Conservation (phyloP, 2,329 filamentous ascomycete genomes). For the Penicillium brasilianum region DNA sequence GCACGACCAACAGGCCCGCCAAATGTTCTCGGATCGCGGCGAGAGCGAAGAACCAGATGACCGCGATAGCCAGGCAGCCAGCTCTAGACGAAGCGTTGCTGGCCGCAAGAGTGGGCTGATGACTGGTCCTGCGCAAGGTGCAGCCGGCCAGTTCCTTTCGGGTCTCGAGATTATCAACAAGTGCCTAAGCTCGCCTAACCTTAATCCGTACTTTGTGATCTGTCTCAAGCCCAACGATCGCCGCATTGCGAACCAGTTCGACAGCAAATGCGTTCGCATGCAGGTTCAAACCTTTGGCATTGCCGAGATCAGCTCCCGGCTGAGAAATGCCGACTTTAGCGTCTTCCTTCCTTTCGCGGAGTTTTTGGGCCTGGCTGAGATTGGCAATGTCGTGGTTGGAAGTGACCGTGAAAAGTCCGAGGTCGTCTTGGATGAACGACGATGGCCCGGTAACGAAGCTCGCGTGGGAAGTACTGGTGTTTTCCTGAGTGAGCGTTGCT, state of each 20-base stretch:
- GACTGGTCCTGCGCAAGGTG: conserved; percentile 69
- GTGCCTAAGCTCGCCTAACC: conserved; percentile 77
- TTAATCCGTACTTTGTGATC: conserved; percentile 95
- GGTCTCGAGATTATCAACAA: conserved; percentile 90
- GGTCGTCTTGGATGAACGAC: conserved; percentile 86
- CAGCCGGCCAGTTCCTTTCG: conserved; percentile 87
- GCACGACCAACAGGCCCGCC: conserved; percentile 59
- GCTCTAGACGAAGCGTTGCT: conserved; percentile 32
- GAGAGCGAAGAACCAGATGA: conserved; percentile 50
- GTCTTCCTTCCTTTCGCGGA: conserved; percentile 95
- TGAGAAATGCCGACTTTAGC: conserved; percentile 93
- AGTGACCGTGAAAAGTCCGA: conserved; percentile 92
- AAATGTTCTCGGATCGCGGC: conserved; percentile 36
- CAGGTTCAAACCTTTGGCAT: conserved; percentile 96
- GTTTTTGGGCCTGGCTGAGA: conserved; percentile 86
- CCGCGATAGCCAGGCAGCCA: conserved; percentile 41
- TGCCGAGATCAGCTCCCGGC: conserved; percentile 91
- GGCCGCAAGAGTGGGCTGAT: conserved; percentile 48
- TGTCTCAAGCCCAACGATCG: conserved; percentile 97
- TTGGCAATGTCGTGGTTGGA: conserved; percentile 83
- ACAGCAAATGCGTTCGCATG: conserved; percentile 95
- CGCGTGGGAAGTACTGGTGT: conserved; percentile 89
- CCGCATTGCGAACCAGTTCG: conserved; percentile 96
- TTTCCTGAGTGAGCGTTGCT: conserved; percentile 94
- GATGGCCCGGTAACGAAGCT: conserved; percentile 91